Percentiles rank a stretch among this genome's conserved stretches.
Conservation (phyloP, 805 yeast species). For the Yamadazyma phyllophila region DNA sequence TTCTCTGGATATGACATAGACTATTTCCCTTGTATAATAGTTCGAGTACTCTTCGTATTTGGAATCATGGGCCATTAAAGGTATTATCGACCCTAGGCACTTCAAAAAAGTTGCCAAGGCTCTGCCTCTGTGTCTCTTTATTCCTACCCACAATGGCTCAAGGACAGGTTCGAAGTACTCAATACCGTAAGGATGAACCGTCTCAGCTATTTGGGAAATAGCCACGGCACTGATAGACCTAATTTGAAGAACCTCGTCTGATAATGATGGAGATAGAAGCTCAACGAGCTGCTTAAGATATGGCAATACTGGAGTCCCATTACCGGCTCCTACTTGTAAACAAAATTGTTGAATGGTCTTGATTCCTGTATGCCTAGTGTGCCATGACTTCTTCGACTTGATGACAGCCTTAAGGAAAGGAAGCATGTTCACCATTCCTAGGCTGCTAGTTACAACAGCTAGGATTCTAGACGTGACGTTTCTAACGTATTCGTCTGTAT, state of each 20-base stretch:
- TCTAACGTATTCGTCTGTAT: conserved; percentile 76
- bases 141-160: conserved; percentile 80
- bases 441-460: conserved; percentile 78
- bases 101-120: conserved; percentile 71
- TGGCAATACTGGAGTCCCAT: conserved; percentile 57
- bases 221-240: conserved; percentile 71
- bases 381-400: conserved; percentile 72
- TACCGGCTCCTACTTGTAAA: conserved; percentile 61
- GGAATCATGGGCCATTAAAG: conserved; percentile 66
- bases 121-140: conserved; percentile 73
- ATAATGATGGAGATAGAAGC: conserved; percentile 55
- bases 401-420: conserved; percentile 85
- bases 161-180: conserved; percentile 76
- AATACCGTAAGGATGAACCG: conserved; percentile 83
- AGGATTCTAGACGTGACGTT: conserved; percentile 73
- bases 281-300: conserved; percentile 62
- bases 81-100: conserved; percentile 77
- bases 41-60: conserved; percentile 66
- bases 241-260: conserved; percentile 67
- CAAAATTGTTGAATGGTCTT: conserved; percentile 77
- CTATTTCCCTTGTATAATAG: conserved; percentile 72
- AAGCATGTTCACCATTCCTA: conserved; percentile 67
- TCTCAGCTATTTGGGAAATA: conserved; percentile 72
- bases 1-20: conserved; percentile 66
- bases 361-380: conserved; percentile 80